Base-by-base conservation (phyloP, 2,329 filamentous ascomycete genomes). In the Xylariaceae sp. region DNA sequence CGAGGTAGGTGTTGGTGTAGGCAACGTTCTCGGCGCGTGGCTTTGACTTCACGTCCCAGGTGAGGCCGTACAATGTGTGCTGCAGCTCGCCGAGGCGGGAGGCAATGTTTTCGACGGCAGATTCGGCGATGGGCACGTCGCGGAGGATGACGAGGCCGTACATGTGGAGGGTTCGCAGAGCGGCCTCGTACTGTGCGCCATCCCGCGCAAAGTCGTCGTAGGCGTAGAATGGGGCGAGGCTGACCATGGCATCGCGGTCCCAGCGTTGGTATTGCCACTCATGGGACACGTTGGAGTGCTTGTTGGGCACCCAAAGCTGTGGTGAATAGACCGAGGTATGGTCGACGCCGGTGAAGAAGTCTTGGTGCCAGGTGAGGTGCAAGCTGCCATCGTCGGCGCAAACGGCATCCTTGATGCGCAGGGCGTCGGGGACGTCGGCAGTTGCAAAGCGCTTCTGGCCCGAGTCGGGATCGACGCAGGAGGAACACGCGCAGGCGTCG, bases 21-120 rank as follows among this genome's bases (percentile, higher is more conserved):
- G 94, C 92, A 4, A 96, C 88, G 65, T 97, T 97, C 64, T 92
- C 90, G 19, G 91, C 89, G 48, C 89, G 68, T 1, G 87, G 85
- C 46, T 95, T 86, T 3, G 85, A 89, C 47, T 83, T 81, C 11
- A 97, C 92, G 68, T 96, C 87, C 83, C 91, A 97, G 0, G 90
- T 95, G 58, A 78, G 75, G 39, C 94, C 94, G 68, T 97, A 97
- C 65, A 97, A 94, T 7, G 91, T 94, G 60, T 90, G 84, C 62
- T 90, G 87, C 22, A 96, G 71, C 32, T 81, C 81, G 1, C 90
- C 91, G 51, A 97, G 87, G 45, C 84, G 81, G 4, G 76, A 74
- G 2, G 84, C 87, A 50, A 97, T 82, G 18, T 75, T 70, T 36
- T 81, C 76, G 5, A 96, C 86, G 5, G 83, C 77, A 1, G 76